Conservation (phyloP, 352 stramenopile species). For the Globisporangium nunn region DNA sequence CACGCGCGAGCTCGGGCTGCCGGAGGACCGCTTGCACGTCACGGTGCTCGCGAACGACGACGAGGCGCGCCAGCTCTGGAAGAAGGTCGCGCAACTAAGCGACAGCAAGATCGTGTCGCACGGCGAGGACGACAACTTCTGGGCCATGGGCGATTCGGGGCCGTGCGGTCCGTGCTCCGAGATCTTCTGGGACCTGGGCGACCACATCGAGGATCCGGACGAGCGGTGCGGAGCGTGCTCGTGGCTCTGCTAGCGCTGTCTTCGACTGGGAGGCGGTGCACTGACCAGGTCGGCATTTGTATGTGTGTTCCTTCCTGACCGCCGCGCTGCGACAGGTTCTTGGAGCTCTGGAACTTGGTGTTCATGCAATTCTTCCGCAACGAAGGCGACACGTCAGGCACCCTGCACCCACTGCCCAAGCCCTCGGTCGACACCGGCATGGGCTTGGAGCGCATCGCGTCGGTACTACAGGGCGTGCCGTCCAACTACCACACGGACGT, state of each 20-base stretch:
- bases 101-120: conserved; percentile 51
- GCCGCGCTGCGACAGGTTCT: conserved; percentile 21
- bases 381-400: conserved; percentile 42
- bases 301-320: conserved; percentile 13
- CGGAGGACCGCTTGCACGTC: conserved; percentile 49
- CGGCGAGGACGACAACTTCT: conserved; percentile 94
- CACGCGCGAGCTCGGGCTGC: conserved; percentile 79
- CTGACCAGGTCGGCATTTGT: background rate
- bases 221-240: conserved; percentile 28
- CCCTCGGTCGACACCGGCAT: conserved; percentile 97
- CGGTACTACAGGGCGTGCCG: conserved; percentile 91
- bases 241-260: conserved; percentile 45
- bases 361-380: conserved; percentile 97
- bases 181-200: conserved; percentile 92
- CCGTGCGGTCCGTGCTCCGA: conserved; percentile 92
- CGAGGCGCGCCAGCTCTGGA: conserved; percentile 52
- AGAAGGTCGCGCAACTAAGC: conserved; percentile 38
- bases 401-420: conserved; percentile 76
- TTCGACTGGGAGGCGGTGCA: conserved; percentile 1
- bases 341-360: conserved; percentile 97
- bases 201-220: conserved; percentile 74
- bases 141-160: conserved; percentile 93
- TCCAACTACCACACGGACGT: conserved; percentile 97
- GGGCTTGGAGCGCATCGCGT: conserved; percentile 94
- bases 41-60: conserved; percentile 63